phyloP scores from a whole-genome alignment of 2,329 filamentous ascomycete species.

The Arthrobotrys pseudoclavata region DNA sequence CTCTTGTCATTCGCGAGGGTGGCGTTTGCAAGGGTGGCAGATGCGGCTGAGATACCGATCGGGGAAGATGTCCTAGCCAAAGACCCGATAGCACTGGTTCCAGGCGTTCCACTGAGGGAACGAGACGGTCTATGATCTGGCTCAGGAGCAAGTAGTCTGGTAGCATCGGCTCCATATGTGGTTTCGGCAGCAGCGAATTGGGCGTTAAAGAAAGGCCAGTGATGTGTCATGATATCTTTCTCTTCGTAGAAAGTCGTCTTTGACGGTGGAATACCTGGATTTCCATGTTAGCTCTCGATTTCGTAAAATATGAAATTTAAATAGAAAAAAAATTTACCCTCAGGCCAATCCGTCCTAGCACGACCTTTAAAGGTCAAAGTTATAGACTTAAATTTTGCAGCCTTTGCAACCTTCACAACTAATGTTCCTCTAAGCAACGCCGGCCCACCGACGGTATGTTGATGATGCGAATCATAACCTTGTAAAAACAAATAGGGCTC shows the following conservation, averaged over 20 bases:
- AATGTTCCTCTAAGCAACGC: constrained; percentile 88
- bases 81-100: constrained; percentile 61
- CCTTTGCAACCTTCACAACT: constrained; percentile 85
- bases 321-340: constrained; percentile 71
- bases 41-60: constrained; percentile 64
- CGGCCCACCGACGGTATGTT: constrained; percentile 74
- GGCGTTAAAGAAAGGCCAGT: constrained; percentile 91
- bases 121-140: constrained; percentile 63
- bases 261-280: constrained; percentile 81
- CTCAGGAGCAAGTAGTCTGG: constrained; percentile 70
- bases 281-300: constrained; percentile 26
- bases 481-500: constrained; percentile 85
- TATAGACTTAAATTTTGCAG: constrained; percentile 91
- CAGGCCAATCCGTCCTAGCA: constrained; percentile 94
- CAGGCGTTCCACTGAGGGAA: constrained; percentile 67
- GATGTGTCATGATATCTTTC: constrained; percentile 87
- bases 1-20: constrained; percentile 72
- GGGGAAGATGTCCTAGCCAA: constrained; percentile 62
- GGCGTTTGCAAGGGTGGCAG: constrained; percentile 67
- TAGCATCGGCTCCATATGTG: constrained; percentile 75
- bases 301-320: constrained; percentile 4
- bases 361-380: constrained; percentile 87
- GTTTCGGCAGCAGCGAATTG: constrained; percentile 73
- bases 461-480: constrained; percentile 77
- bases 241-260: constrained; percentile 88